Percentiles rank a stretch among this genome's conserved stretches.
phyloP scores from a whole-genome alignment of 164 flowering plant genomes.

The Nymphaea thermarum region DNA sequence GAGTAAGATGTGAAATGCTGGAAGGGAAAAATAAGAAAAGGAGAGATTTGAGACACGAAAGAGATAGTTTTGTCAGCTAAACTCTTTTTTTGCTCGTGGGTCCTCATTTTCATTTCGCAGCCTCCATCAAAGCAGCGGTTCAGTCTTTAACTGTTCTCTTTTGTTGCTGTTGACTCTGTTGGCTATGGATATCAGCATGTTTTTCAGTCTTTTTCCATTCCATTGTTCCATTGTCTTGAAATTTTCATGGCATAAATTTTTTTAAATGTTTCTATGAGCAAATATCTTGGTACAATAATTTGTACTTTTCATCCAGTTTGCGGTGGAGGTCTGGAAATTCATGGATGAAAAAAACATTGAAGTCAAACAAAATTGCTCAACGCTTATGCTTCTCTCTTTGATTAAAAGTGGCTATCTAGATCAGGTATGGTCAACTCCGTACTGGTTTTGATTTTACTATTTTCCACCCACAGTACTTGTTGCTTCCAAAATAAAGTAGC shows the following conservation, averaged over 20 bases:
- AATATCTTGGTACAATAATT: not conserved
- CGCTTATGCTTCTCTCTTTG: slow-evolving; percentile 42
- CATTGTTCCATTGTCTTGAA: not conserved
- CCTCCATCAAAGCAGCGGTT: no score
- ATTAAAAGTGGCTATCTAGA: slow-evolving; percentile 69
- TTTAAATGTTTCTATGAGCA: not conserved
- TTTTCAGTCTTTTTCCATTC: not conserved
- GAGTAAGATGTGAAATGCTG: no score
- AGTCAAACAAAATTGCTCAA: slow-evolving; percentile 24
- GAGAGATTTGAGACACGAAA: no score
- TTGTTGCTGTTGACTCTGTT: not conserved
- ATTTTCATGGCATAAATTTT: not conserved
- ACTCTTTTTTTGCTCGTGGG: no score
- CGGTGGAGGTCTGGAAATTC: slow-evolving; percentile 62
- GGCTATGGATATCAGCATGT: not conserved
- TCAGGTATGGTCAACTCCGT: slow-evolving; percentile 30
- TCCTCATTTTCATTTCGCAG: no score
- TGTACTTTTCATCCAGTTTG: slow-evolving; percentile 46
- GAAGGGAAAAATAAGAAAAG: no score
- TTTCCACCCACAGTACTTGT: not conserved
- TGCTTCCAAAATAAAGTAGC: not conserved
- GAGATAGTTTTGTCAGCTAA: no score
- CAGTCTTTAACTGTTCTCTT: not conserved
- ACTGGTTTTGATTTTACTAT: not conserved
- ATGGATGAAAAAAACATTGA: slow-evolving; percentile 47